Conservation (phyloP, 2,329 filamentous ascomycete species). For the Aureobasidium uvarum region DNA sequence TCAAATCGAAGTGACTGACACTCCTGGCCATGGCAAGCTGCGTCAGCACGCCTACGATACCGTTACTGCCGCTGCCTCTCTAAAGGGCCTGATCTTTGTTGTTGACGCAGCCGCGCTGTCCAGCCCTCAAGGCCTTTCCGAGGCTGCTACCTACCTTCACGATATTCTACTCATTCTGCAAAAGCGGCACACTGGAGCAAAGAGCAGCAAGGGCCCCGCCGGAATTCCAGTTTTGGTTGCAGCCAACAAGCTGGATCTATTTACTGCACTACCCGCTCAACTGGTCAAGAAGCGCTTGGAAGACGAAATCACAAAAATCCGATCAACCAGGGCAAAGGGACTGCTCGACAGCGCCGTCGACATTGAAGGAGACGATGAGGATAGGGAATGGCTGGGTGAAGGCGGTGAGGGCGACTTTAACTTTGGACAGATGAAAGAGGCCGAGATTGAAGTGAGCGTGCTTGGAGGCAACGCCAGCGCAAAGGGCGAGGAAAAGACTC, state of each 20-base stretch:
- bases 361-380: constrained; percentile 66
- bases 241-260: constrained; percentile 94
- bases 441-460: constrained; percentile 74
- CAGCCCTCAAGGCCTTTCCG: constrained; percentile 55
- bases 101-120: constrained; percentile 65
- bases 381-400: constrained; percentile 75
- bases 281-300: constrained; percentile 75
- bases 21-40: constrained; percentile 93
- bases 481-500: constrained; percentile 55
- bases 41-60: constrained; percentile 64
- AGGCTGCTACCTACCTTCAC: constrained; percentile 81
- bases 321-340: constrained; percentile 73
- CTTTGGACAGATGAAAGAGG: constrained; percentile 80
- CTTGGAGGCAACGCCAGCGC: constrained; percentile 68
- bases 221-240: constrained; percentile 76
- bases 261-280: constrained; percentile 79
- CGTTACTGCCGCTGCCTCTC: constrained; percentile 50
- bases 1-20: constrained; percentile 78
- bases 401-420: constrained; percentile 74
- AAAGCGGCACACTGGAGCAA: constrained; percentile 61
- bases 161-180: constrained; percentile 83
- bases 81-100: constrained; percentile 78
- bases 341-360: constrained; percentile 78
- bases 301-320: constrained; percentile 74
- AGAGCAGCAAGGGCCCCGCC: constrained; percentile 57